phyloP scores from a whole-genome alignment of 345 rosid genomes.

The Nasturtium officinale region DNA sequence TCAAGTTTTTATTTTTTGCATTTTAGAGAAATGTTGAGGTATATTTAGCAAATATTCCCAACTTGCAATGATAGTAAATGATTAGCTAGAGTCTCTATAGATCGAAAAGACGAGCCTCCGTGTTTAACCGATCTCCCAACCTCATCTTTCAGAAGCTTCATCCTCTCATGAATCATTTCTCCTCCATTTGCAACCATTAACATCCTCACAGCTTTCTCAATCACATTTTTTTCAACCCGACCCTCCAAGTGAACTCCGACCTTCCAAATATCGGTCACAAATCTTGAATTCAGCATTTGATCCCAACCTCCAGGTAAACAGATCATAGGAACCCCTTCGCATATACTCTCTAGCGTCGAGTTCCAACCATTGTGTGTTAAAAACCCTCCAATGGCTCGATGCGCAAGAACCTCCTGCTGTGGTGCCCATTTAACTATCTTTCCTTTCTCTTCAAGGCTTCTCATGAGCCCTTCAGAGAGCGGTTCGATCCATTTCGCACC shows the following conservation, averaged over 20 bases:
- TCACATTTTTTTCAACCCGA: constrained; percentile 24
- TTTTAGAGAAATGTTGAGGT: background rate
- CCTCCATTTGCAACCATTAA: constrained; percentile 7
- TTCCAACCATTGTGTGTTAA: constrained; percentile 36
- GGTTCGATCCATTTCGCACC: constrained; percentile 25
- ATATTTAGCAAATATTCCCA: background rate
- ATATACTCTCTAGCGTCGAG: constrained; percentile 34
- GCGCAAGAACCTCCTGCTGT: constrained; percentile 29
- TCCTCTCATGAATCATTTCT: constrained; percentile 22
- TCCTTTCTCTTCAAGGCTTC: constrained; percentile 42
- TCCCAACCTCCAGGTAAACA: constrained; percentile 29
- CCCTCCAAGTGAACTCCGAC: constrained; percentile 24
- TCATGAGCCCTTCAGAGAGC: constrained; percentile 29
- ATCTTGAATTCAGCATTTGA: constrained; percentile 26
- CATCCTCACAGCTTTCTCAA: constrained; percentile 3
- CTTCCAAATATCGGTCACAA: constrained; percentile 20
- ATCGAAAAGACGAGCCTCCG: constrained; percentile 13
- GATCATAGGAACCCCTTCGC: constrained; percentile 32
- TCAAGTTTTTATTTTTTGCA: background rate
- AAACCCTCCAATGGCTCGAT: constrained; percentile 34
- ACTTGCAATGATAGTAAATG: constrained; percentile 27
- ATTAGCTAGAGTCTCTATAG: constrained; percentile 24
- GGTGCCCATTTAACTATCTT: constrained; percentile 42
- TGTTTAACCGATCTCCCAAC: constrained; percentile 18
- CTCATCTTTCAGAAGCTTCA: background rate